Evolutionary conservation across 2,329 filamentous ascomycete species (phyloP).

Genomic region (Colletotrichum nymphaeae): DNA sequence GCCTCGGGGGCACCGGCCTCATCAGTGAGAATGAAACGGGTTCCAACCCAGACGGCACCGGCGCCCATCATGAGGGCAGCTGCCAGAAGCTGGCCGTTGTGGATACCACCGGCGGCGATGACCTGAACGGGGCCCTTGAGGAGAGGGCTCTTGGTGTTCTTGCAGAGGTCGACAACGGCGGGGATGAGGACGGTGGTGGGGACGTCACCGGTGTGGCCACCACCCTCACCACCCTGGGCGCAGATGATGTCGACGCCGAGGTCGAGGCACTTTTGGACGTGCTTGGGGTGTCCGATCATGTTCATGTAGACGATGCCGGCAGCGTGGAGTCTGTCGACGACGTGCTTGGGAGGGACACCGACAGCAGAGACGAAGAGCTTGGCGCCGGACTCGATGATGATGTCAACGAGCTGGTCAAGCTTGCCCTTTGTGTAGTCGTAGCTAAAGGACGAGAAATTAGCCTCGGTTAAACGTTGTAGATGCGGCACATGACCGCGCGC

Average conservation of each 20-base stretch:
- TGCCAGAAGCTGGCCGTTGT: constrained; percentile 90
- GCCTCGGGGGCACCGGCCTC: constrained; percentile 94
- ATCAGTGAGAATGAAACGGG: constrained; percentile 91
- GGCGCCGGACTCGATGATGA: constrained; percentile 91
- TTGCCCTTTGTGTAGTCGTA: constrained; percentile 99
- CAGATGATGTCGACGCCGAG: constrained; percentile 96
- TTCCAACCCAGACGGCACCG: constrained; percentile 94
- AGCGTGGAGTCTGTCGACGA: constrained; percentile 91
- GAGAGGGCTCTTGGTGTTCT: constrained; percentile 85
- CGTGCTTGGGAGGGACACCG: constrained; percentile 87
- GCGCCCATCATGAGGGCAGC: constrained; percentile 94
- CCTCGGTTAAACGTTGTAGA: background rate
- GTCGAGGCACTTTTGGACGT: constrained; percentile 95
- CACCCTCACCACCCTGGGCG: constrained; percentile 97
- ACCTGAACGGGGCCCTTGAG: constrained; percentile 91
- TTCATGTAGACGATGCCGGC: constrained; percentile 97
- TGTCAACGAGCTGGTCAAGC: constrained; percentile 88
- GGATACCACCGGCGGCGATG: constrained; percentile 92
- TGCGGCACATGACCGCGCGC: background rate
- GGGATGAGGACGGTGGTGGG: constrained; percentile 94
- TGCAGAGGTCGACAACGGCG: constrained; percentile 84
- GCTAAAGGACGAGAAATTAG: constrained; percentile 61
- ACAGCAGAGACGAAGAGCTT: constrained; percentile 97
- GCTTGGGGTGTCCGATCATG: constrained; percentile 99
- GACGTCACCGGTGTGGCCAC: constrained; percentile 95